Conservation (phyloP, 257 asterid genomes). For the Cruciata laevipes region DNA sequence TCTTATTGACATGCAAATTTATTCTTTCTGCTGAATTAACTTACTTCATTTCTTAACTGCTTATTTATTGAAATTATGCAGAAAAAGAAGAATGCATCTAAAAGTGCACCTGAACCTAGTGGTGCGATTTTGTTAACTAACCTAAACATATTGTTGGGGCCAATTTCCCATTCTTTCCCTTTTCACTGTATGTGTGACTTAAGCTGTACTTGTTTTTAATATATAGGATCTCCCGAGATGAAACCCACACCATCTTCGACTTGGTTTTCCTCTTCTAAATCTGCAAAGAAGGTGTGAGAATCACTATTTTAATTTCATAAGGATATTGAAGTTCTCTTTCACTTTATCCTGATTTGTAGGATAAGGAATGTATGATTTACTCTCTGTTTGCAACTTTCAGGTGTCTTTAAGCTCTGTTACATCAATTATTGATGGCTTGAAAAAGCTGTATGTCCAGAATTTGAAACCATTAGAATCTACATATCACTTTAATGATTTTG, state of each 20-base stretch:
- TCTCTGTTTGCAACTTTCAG: slow-evolving; percentile 31
- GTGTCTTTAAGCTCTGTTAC: slow-evolving; percentile 73
- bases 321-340: neutral
- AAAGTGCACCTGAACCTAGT: slow-evolving; percentile 47
- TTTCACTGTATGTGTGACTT: neutral
- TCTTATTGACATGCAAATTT: slow-evolving; percentile 5
- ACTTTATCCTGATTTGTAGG: neutral
- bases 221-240: slow-evolving; percentile 46
- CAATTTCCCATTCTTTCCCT: neutral
- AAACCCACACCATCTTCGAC: slow-evolving; percentile 70
- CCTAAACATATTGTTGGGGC: neutral
- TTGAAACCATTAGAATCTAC: slow-evolving; percentile 83
- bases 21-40: slow-evolving; percentile 1
- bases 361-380: neutral
- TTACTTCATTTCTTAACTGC: neutral
- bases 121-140: slow-evolving; percentile 39
- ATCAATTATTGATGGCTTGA: slow-evolving; percentile 88
- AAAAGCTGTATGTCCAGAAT: slow-evolving; percentile 75
- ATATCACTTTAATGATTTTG: slow-evolving; percentile 78
- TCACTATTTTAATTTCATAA: neutral
- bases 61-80: slow-evolving; percentile 22
- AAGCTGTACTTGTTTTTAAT: neutral
- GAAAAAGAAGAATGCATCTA: slow-evolving; percentile 55
- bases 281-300: slow-evolving; percentile 72
- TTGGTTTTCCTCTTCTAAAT: slow-evolving; percentile 88